A percentile compares a stretch with the other conserved stretches of the same genome.
phyloP scores from a whole-genome alignment of 2,329 filamentous ascomycete genomes.

The Akanthomyces uredinophilus region DNA sequence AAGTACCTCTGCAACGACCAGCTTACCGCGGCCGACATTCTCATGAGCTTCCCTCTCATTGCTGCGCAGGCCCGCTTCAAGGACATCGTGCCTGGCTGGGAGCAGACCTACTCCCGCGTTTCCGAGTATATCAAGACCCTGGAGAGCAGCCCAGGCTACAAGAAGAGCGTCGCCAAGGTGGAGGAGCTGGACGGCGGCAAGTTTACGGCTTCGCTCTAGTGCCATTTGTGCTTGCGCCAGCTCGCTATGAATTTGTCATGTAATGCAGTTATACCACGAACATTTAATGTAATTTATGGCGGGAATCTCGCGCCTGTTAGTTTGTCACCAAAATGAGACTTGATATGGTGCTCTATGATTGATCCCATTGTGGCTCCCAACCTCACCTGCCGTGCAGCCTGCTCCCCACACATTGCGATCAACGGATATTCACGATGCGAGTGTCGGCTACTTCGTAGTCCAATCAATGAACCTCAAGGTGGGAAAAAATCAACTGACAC shows the following conservation, averaged over 20 bases:
- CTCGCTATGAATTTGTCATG: background rate
- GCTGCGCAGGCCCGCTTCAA: slow-evolving; percentile 36
- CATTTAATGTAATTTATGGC: background rate
- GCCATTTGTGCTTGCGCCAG: background rate
- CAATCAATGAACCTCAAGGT: no score
- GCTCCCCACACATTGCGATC: no score
- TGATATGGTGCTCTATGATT: no score
- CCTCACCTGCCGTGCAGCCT: no score
- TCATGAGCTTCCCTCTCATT: slow-evolving; percentile 50
- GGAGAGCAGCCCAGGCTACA: slow-evolving; percentile 42
- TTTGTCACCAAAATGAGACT: no score
- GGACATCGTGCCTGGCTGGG: slow-evolving; percentile 38
- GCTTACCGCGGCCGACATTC: slow-evolving; percentile 48
- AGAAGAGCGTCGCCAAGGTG: slow-evolving; percentile 44
- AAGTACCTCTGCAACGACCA: slow-evolving; percentile 44
- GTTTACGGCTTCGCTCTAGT: slow-evolving; percentile 20
- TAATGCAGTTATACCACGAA: background rate
- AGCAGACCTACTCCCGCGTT: slow-evolving; percentile 37
- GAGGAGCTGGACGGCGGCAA: slow-evolving; percentile 43
- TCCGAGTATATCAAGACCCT: slow-evolving; percentile 43
- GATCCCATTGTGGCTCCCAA: no score
- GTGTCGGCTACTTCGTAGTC: no score
- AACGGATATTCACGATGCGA: no score
- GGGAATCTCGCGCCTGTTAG: background rate
- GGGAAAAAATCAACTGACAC: no score